Percentiles rank a stretch among this genome's conserved stretches.
phyloP scores from a whole-genome alignment of 495 filamentous ascomycete genomes.

The Delitschia confertaspora region DNA sequence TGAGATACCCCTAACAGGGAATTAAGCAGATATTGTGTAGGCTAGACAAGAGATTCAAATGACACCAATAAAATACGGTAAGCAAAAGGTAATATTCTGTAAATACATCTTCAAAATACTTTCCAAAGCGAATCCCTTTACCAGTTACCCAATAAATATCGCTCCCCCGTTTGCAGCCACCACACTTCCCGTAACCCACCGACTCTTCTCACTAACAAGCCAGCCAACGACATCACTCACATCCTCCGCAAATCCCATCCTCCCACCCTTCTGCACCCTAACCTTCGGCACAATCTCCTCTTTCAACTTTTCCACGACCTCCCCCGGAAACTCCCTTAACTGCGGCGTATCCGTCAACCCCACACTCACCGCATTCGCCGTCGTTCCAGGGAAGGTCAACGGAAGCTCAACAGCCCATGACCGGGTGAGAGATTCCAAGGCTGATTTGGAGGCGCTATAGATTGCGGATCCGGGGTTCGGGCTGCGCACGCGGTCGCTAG shows the following conservation, averaged over 20 bases:
- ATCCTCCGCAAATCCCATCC: slow-evolving; percentile 24
- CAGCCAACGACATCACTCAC: slow-evolving; percentile 28
- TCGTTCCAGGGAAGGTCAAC: slow-evolving; percentile 19
- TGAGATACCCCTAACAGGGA: too few relatives aligned
- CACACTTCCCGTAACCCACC: slow-evolving; percentile 24
- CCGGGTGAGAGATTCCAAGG: slow-evolving; percentile 10
- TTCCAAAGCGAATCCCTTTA: too few relatives aligned
- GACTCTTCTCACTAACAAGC: slow-evolving; percentile 18
- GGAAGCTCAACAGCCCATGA: slow-evolving; percentile 20
- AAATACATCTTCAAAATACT: too few relatives aligned
- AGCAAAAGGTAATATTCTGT: too few relatives aligned
- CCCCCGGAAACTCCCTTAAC: slow-evolving; percentile 10
- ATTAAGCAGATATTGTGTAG: too few relatives aligned
- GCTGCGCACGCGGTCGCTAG: slow-evolving; percentile 14
- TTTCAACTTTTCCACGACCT: slow-evolving; percentile 14
- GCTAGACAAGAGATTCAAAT: too few relatives aligned
- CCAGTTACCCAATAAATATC: slow-evolving; percentile 17
- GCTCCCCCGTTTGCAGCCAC: slow-evolving; percentile 26
- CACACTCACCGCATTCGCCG: slow-evolving; percentile 21
- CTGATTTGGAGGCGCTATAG: slow-evolving; percentile 22
- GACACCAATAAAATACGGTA: too few relatives aligned
- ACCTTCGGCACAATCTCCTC: slow-evolving; percentile 16
- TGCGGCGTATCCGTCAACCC: slow-evolving; percentile 25
- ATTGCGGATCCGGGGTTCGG: slow-evolving; percentile 13
- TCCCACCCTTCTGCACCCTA: slow-evolving; percentile 18